A percentile compares a stretch with the other conserved stretches of the same genome.
phyloP scores from a whole-genome alignment of 2,329 filamentous ascomycete genomes.

The Pseudomassariella vexata region DNA sequence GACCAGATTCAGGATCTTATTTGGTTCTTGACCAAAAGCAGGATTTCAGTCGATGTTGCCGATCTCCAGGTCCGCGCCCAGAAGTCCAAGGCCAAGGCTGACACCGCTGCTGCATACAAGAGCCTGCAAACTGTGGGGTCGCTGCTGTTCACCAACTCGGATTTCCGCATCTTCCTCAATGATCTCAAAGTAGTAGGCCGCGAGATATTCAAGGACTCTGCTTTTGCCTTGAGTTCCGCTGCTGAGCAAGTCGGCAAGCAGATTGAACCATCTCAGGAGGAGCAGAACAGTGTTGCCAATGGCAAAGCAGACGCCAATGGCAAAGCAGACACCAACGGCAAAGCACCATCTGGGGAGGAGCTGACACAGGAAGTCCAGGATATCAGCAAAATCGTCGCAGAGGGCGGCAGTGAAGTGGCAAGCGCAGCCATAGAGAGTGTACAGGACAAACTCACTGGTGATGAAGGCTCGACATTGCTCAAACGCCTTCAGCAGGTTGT shows the following conservation, averaged over 20 bases:
- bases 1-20: slow-evolving; percentile 91
- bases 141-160: slow-evolving; percentile 81
- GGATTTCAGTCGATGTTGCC: slow-evolving; percentile 60
- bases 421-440: slow-evolving; percentile 57
- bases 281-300: slow-evolving; percentile 47
- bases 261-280: slow-evolving; percentile 61
- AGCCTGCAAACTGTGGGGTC: slow-evolving; percentile 79
- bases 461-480: slow-evolving; percentile 67
- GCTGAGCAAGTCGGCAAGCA: slow-evolving; percentile 70
- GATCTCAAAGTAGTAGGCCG: slow-evolving; percentile 74
- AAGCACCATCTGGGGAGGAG: slow-evolving; percentile 54
- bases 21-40: slow-evolving; percentile 76
- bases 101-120: slow-evolving; percentile 69
- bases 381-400: slow-evolving; percentile 48
- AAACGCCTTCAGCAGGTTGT: slow-evolving; percentile 74
- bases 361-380: slow-evolving; percentile 52
- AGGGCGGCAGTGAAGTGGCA: slow-evolving; percentile 27
- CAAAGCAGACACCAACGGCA: slow-evolving; percentile 21
- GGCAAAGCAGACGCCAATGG: slow-evolving; percentile 17
- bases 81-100: slow-evolving; percentile 60
- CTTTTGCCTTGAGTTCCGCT: slow-evolving; percentile 69
- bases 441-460: slow-evolving; percentile 65
- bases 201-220: slow-evolving; percentile 83
- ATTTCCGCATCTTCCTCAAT: slow-evolving; percentile 80
- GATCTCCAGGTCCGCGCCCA: slow-evolving; percentile 57